Evolutionary conservation across 2,329 filamentous ascomycete species (phyloP).

Genomic region (Elsinoe necatrix): DNA sequence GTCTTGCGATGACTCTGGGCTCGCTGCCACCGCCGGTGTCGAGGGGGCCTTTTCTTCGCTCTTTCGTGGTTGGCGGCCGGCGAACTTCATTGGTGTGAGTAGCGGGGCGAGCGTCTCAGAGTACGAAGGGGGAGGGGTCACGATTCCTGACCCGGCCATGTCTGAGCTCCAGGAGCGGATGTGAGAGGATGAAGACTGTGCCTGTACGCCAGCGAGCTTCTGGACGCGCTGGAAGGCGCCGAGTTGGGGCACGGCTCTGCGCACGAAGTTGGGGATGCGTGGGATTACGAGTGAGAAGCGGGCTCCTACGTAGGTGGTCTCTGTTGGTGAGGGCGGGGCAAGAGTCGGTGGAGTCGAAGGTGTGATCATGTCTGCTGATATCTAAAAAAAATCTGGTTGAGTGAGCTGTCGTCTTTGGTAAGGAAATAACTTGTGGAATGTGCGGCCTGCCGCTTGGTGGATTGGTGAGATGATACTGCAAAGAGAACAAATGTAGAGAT

Average conservation of each 20-base stretch:
- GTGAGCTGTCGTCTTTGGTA: neutral
- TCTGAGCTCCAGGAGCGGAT: constrained; percentile 11
- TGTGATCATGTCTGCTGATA: constrained; percentile 5
- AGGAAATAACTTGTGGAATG: neutral
- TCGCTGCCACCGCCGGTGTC: neutral
- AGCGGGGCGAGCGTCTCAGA: constrained; percentile 17
- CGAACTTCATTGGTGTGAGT: constrained; percentile 15
- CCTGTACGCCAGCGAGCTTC: constrained; percentile 9
- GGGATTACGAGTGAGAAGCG: constrained; percentile 12
- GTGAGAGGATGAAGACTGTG: constrained; percentile 9
- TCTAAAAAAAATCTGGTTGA: neutral
- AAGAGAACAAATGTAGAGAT: neutral
- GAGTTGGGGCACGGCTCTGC: constrained; percentile 16
- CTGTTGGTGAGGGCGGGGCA: constrained; percentile 10
- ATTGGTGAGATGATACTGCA: neutral
- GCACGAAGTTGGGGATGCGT: constrained; percentile 17
- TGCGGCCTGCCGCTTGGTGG: constrained; percentile 10
- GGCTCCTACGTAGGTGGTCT: constrained; percentile 7
- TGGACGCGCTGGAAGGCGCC: constrained; percentile 17
- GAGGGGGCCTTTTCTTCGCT: neutral
- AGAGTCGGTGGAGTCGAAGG: constrained; percentile 7
- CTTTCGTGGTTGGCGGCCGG: neutral
- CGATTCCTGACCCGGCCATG: constrained; percentile 15
- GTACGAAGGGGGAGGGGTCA: constrained; percentile 18
- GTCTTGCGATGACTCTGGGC: constrained; percentile 17